A percentile compares a stretch with the other conserved stretches of the same genome.
These are phyloP conservation scores for Elaphomyces granulatus DNA, from an alignment of 495 filamentous ascomycete species.

Conservation along the genomic window DNA sequence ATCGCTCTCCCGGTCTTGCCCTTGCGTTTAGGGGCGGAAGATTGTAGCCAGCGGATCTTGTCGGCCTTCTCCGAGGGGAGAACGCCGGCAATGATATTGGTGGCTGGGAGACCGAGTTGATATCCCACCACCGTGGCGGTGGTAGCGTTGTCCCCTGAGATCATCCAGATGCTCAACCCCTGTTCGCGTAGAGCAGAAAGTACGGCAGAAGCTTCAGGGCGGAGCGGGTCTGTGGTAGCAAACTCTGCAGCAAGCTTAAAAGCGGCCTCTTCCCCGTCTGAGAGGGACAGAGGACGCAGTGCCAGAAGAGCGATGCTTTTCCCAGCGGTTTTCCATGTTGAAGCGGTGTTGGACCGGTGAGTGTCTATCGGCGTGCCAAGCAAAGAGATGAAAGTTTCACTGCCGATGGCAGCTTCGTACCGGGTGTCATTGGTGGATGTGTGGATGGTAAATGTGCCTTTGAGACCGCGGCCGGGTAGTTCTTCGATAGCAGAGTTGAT, in stretches of 20 bases:
- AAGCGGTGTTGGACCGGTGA: slow-evolving; percentile 16
- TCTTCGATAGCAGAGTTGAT: slow-evolving; percentile 47
- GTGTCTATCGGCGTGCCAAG: slow-evolving; percentile 9
- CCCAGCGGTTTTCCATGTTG: slow-evolving; percentile 32
- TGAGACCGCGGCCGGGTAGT: slow-evolving; percentile 68
- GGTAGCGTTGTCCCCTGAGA: slow-evolving; percentile 60
- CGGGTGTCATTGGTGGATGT: slow-evolving; percentile 3
- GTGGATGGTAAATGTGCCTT: slow-evolving; percentile 46
- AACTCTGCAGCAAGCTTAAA: slow-evolving; percentile 52
- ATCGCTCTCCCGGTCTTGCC: slow-evolving; percentile 43
- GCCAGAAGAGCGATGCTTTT: slow-evolving; percentile 53
- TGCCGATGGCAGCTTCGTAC: slow-evolving; percentile 68
- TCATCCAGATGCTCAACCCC: slow-evolving; percentile 68
- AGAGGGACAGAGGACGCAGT: slow-evolving; percentile 63
- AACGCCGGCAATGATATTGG: slow-evolving; percentile 76
- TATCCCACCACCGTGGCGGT: slow-evolving; percentile 52
- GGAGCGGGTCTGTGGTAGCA: slow-evolving; percentile 60
- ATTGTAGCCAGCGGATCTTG: slow-evolving; percentile 43
- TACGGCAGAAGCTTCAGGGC: slow-evolving; percentile 54
- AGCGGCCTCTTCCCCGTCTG: slow-evolving; percentile 22
- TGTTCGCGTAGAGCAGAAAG: slow-evolving; percentile 51
- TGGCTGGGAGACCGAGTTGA: slow-evolving; percentile 55
- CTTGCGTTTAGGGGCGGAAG: not conserved
- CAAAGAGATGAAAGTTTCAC: slow-evolving; percentile 53
- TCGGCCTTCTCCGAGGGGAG: slow-evolving; percentile 73